Percentiles rank a stretch among this genome's conserved stretches.
phyloP scores from a whole-genome alignment of 768 basidiomycete species.

The Auriculariales sp. region DNA sequence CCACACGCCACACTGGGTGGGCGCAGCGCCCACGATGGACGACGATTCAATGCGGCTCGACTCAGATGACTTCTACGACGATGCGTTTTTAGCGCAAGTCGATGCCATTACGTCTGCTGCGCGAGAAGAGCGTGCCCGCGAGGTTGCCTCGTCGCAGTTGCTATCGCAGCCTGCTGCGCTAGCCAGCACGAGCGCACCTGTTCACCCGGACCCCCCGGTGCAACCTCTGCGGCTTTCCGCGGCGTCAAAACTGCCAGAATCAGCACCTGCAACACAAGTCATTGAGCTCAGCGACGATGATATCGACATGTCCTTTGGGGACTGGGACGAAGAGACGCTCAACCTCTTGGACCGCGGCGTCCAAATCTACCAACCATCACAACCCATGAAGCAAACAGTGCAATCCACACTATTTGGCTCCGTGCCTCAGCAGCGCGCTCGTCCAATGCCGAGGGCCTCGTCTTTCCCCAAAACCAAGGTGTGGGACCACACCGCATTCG shows the following conservation, averaged over 20 bases:
- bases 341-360: not conserved
- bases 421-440: slow-evolving; percentile 9
- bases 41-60: not conserved
- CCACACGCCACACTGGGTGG: too few relatives aligned
- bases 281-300: slow-evolving; percentile 16
- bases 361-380: not conserved
- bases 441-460: not conserved
- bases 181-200: slow-evolving; percentile 9
- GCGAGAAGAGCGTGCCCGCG: too few relatives aligned
- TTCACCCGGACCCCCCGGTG: slow-evolving; percentile 12
- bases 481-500: slow-evolving; percentile 86
- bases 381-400: slow-evolving; percentile 12
- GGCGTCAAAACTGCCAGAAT: slow-evolving; percentile 27
- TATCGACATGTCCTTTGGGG: slow-evolving; percentile 52
- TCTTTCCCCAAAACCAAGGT: slow-evolving; percentile 47
- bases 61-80: slow-evolving; percentile 64
- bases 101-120: slow-evolving; percentile 60
- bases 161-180: slow-evolving; percentile 10
- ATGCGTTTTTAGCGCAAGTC: slow-evolving; percentile 46
- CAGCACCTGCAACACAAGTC: slow-evolving; percentile 35
- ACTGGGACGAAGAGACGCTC: slow-evolving; percentile 20
- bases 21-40: too few relatives aligned
- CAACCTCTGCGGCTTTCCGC: slow-evolving; percentile 29
- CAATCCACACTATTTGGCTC: slow-evolving; percentile 9
- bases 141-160: slow-evolving; percentile 12